Conservation (phyloP, 2,329 filamentous ascomycete species). For the Fonsecaea pedrosoi region DNA sequence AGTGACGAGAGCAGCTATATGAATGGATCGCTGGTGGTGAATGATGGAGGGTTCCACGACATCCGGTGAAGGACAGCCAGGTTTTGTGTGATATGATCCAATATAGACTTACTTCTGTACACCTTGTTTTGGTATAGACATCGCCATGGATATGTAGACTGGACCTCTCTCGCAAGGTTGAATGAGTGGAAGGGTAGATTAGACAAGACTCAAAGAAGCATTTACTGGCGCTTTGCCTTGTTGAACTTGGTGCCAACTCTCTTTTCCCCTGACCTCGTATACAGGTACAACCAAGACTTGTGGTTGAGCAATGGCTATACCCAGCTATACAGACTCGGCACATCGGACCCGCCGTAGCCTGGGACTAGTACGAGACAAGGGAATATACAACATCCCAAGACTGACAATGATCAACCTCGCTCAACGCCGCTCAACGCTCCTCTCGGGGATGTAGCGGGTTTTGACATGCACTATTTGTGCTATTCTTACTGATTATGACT, state of each 20-base stretch:
- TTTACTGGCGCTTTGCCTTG: background rate
- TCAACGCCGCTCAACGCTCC: background rate
- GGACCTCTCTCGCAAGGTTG: background rate
- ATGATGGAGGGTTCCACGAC: constrained; percentile 36
- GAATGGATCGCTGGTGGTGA: constrained; percentile 29
- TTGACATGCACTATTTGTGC: too few species aligned
- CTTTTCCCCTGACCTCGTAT: background rate
- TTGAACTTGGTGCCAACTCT: background rate
- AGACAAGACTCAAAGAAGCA: background rate
- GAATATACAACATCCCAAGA: background rate
- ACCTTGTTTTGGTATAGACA: background rate
- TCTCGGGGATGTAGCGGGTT: background rate
- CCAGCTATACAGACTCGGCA: too few species aligned
- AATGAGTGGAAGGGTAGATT: background rate
- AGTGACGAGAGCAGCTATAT: constrained; percentile 37
- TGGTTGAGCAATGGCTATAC: background rate
- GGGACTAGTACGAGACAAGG: too few species aligned
- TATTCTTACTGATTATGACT: background rate
- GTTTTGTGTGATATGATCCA: background rate
- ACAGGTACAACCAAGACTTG: background rate
- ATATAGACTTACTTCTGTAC: background rate
- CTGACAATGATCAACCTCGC: background rate
- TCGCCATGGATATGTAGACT: background rate
- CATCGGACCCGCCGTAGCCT: too few species aligned
- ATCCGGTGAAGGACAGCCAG: constrained; percentile 23